Percentiles rank a stretch among this genome's conserved stretches.
Conservation (phyloP, 768 basidiomycete genomes). For the Leccinellum rugosiceps region DNA sequence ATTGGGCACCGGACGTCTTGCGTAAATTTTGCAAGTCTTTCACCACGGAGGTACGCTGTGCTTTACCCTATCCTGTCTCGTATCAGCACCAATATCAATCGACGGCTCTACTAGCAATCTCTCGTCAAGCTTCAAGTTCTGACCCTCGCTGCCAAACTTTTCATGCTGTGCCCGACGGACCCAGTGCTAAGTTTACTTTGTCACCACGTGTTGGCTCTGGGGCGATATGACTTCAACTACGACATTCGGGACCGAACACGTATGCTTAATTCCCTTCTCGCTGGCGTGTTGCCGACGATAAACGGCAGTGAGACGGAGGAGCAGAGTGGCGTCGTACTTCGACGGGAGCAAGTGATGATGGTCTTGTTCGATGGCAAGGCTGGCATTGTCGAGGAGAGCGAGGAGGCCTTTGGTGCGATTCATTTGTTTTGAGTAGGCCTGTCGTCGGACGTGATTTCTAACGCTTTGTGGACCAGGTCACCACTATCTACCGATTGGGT, state of each 20-base stretch:
- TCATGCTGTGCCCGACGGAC: constrained; percentile 62
- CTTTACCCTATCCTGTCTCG: constrained; percentile 1
- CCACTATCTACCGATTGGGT: constrained; percentile 53
- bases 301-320: constrained; percentile 40
- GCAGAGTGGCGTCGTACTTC: constrained; percentile 69
- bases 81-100: not conserved
- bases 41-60: constrained; percentile 55
- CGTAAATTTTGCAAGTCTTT: constrained; percentile 78
- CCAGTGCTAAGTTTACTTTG: constrained; percentile 50
- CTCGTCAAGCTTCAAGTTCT: constrained; percentile 81
- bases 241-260: constrained; percentile 90
- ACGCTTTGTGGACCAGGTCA: constrained; percentile 28
- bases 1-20: constrained; percentile 88
- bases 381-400: constrained; percentile 38
- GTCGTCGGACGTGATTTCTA: constrained; percentile 1
- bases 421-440: not conserved
- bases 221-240: constrained; percentile 84
- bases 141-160: constrained; percentile 82
- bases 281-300: constrained; percentile 45
- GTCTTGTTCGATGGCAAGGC: constrained; percentile 79
- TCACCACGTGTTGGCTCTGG: constrained; percentile 77
- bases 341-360: constrained; percentile 76
- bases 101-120: constrained; percentile 39
- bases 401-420: constrained; percentile 34
- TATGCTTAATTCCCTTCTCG: constrained; percentile 69